Conservation (phyloP, 768 basidiomycete genomes). For the Phanerochaete sordida region DNA sequence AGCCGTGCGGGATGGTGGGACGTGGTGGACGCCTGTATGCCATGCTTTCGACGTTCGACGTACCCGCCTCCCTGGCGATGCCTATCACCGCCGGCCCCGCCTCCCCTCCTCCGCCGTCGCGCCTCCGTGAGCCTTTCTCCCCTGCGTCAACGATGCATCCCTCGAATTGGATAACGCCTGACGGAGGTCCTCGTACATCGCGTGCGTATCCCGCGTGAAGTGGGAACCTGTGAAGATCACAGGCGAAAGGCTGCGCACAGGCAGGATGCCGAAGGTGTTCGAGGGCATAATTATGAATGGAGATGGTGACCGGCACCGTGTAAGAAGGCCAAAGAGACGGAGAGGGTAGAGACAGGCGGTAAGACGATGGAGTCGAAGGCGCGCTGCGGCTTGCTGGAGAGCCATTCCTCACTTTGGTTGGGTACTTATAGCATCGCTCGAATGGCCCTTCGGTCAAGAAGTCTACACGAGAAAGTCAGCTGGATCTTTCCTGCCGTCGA, state of each 20-base stretch:
- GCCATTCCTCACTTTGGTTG: not conserved
- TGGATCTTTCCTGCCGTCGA: not conserved
- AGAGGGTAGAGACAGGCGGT: not conserved
- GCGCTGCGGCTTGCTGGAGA: not conserved
- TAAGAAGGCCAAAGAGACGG: not conserved
- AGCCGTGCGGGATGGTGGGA: not conserved
- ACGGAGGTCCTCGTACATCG: constrained; percentile 15
- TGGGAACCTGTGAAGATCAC: constrained; percentile 13
- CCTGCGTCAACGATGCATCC: not conserved
- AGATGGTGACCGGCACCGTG: not conserved
- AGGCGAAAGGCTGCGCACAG: not conserved
- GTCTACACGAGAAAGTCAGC: not conserved
- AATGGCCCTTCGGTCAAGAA: not conserved
- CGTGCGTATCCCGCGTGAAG: constrained; percentile 15
- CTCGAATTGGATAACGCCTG: not conserved
- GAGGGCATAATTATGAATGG: not conserved
- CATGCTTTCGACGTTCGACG: not conserved
- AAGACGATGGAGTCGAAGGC: not conserved
- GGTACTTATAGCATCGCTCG: not conserved
- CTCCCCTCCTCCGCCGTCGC: not conserved
- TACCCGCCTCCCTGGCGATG: not conserved
- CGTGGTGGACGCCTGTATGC: not conserved
- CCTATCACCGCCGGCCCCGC: not conserved
- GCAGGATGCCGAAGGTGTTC: not conserved
- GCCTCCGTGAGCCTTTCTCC: not conserved